Conservation (phyloP, 805 yeast species). For the Clavispora santaluciae region DNA sequence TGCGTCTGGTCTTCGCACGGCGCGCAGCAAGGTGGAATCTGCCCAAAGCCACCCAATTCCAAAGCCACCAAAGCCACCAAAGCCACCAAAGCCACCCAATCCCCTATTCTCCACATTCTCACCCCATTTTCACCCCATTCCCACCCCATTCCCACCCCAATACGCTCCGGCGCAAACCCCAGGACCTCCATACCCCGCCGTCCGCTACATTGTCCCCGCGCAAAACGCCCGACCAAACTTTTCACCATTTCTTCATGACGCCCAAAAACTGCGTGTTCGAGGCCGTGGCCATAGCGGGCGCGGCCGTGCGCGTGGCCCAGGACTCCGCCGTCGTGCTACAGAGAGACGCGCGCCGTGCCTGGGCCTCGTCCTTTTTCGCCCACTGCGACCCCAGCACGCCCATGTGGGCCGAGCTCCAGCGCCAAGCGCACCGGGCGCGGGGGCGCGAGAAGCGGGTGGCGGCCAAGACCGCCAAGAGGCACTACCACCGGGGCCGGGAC, state of each 20-base stretch:
- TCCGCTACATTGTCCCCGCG: neutral
- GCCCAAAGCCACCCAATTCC: no score
- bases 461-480: neutral
- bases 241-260: constrained; percentile 6
- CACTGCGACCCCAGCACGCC: constrained; percentile 14
- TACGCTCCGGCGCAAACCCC: no score
- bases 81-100: no score
- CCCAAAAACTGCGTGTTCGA: constrained; percentile 17
- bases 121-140: no score
- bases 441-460: neutral
- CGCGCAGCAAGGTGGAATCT: no score
- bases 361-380: constrained; percentile 17
- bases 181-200: no score
- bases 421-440: constrained; percentile 5
- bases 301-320: constrained; percentile 19
- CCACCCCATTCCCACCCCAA: no score
- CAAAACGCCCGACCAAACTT: neutral
- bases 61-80: no score
- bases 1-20: no score
- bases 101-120: no score
- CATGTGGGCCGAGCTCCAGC: constrained; percentile 21
- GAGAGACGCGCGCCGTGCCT: constrained; percentile 19
- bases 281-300: constrained; percentile 22
- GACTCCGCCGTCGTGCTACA: constrained; percentile 14
- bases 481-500: no score